Base-by-base conservation (phyloP, 352 stramenopile species). In the Pythium aphanidermatum region DNA sequence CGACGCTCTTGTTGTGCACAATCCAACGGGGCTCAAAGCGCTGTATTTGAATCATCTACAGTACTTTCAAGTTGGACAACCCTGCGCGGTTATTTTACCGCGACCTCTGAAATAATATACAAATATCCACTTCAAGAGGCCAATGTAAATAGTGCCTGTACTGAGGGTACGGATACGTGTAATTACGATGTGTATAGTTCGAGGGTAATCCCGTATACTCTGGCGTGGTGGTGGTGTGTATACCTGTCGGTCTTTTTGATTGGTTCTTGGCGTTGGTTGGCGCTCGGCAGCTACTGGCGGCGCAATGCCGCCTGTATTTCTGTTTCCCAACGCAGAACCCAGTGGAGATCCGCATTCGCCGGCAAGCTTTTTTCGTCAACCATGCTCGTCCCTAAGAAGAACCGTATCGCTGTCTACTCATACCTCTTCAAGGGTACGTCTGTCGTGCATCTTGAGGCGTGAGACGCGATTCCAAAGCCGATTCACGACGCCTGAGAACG, bases 331-430 rank as follows among this genome's bases (percentile, higher is more conserved):
- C 44, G 34, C 49, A 65, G 46, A 60, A 65, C 49, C 67, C 69
- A 63, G 77, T 85, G 78, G 79, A 92, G 80, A 92, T 86, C 80
- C 80, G 80, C 80, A 88, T 73, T 88, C 65, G 77, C 80, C 80
- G 80, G 80, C 80, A 92, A 92, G 77, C 74, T 90, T 86, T 86
- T 65, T 75, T 77, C 65, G 51, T 79, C 60, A 74, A 88, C 59
- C 68, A 92, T 92, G 81, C 82, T 93, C 73, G 82, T 99, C 74
- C 84, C 94, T 44, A 99, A 99, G 83, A 95, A 97, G 76, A 98
- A 98, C 86, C 94, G 96, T 69, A 98, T 99, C 72, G 93, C 92
- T 70, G 93, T 98, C 64, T 98, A 98, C 85, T 97, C 86, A 49
- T 98, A 98, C 89, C 94, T 99, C 44, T 97, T 96, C 74, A 96